Percentiles rank a stretch among this genome's conserved stretches.
Conservation (phyloP, 805 yeast genomes). For the Millerago galiae region DNA sequence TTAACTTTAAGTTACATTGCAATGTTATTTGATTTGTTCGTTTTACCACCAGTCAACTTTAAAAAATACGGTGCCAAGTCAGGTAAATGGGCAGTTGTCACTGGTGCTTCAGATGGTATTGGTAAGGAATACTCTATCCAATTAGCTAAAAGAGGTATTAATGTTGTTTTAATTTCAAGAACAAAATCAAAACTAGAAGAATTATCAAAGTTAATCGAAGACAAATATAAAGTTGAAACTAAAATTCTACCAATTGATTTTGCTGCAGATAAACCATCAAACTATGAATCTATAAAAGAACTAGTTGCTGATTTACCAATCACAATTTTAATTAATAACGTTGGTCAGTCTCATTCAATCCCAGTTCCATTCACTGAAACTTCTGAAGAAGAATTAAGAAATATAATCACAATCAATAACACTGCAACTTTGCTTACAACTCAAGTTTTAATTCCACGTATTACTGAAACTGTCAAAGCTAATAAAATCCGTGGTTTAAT, state of each 20-base stretch:
- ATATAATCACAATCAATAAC: constrained; percentile 81
- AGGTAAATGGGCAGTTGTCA: constrained; percentile 87
- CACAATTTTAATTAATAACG: constrained; percentile 81
- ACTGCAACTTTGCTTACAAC: constrained; percentile 80
- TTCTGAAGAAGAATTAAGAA: constrained; percentile 60
- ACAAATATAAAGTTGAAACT: constrained; percentile 55
- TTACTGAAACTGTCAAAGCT: constrained; percentile 44
- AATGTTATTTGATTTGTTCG: constrained; percentile 52
- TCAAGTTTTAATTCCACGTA: constrained; percentile 67
- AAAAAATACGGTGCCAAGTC: constrained; percentile 66
- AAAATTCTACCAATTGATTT: constrained; percentile 74
- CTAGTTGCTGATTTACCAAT: constrained; percentile 50
- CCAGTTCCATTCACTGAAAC: constrained; percentile 93
- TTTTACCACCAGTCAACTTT: constrained; percentile 54
- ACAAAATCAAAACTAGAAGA: constrained; percentile 69
- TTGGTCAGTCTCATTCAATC: constrained; percentile 89
- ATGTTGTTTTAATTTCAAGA: constrained; percentile 78
- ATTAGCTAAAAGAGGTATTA: constrained; percentile 80
- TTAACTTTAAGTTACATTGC: constrained; percentile 43
- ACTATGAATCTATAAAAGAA: constrained; percentile 46
- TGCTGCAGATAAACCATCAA: constrained; percentile 49
- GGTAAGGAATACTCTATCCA: constrained; percentile 89
- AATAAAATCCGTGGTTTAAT: constrained; percentile 60
- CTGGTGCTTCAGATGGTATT: constrained; percentile 97
- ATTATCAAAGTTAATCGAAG: constrained; percentile 55